Percentiles rank a stretch among this genome's conserved stretches.
Conservation (phyloP, 2,329 filamentous ascomycete species). For the Ascochyta koolunga region DNA sequence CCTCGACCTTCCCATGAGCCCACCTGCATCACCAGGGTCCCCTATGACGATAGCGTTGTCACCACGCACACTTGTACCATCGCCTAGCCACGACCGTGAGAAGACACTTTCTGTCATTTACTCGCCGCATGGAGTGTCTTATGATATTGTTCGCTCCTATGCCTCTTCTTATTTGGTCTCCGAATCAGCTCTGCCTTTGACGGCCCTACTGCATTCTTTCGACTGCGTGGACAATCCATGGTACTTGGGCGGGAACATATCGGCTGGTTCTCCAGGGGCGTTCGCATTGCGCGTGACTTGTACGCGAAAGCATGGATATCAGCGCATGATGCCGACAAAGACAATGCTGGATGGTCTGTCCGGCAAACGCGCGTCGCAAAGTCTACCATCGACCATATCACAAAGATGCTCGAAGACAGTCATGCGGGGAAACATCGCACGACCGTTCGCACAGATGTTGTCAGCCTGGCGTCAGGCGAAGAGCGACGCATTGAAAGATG, state of each 20-base stretch:
- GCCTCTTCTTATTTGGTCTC: conserved; percentile 62
- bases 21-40: conserved; percentile 43
- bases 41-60: conserved; percentile 42
- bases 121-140: conserved; percentile 67
- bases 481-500: conserved; percentile 27
- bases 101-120: conserved; percentile 66
- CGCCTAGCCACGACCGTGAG: conserved; percentile 43
- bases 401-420: conserved; percentile 34
- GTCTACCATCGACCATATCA: conserved; percentile 37
- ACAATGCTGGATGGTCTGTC: conserved; percentile 59
- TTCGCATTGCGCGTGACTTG: conserved; percentile 61
- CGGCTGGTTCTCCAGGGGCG: conserved; percentile 63
- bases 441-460: conserved; percentile 23
- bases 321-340: conserved; percentile 66
- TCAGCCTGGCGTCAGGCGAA: conserved; percentile 29
- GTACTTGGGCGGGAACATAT: conserved; percentile 67
- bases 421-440: conserved; percentile 12
- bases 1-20: conserved; percentile 47
- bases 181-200: conserved; percentile 65
- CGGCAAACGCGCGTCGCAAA: conserved; percentile 56
- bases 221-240: conserved; percentile 65
- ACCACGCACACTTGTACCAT: conserved; percentile 41
- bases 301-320: conserved; percentile 65
- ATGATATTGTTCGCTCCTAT: conserved; percentile 61
- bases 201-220: conserved; percentile 69